A percentile compares a stretch with the other conserved stretches of the same genome.
Evolutionary conservation across 2,329 filamentous ascomycete species (phyloP).

Genomic region (Amylocarpus encephaloides): DNA sequence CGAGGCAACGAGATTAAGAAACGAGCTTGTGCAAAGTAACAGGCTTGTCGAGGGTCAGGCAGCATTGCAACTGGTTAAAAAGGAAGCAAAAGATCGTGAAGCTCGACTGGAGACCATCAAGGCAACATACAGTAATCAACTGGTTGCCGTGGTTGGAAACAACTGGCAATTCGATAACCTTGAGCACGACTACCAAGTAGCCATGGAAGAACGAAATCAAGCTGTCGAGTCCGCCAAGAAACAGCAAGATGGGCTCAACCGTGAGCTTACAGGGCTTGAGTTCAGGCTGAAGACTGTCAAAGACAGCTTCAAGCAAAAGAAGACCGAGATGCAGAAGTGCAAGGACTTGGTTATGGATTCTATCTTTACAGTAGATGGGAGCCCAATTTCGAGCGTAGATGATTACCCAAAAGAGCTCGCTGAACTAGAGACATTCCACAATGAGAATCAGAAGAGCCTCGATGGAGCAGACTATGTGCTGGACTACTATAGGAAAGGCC

Average conservation of each 20-base stretch:
- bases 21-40: conserved; percentile 79
- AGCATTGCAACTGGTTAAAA: conserved; percentile 74
- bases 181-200: conserved; percentile 62
- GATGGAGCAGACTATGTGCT: conserved; percentile 63
- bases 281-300: conserved; percentile 62
- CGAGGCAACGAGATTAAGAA: conserved; percentile 63
- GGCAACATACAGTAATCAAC: conserved; percentile 64
- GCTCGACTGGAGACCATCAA: conserved; percentile 71
- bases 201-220: conserved; percentile 50
- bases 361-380: conserved; percentile 38
- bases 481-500: conserved; percentile 64
- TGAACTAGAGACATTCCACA: conserved; percentile 44
- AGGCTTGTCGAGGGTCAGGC: conserved; percentile 76
- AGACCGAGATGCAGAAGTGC: conserved; percentile 54
- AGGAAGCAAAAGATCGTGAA: conserved; percentile 68
- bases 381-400: conserved; percentile 40
- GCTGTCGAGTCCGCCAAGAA: conserved; percentile 59
- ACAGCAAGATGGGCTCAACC: conserved; percentile 61
- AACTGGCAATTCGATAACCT: conserved; percentile 66
- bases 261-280: conserved; percentile 71
- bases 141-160: conserved; percentile 56
- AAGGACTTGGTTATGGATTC: conserved; percentile 49
- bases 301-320: conserved; percentile 58
- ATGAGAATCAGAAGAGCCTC: conserved; percentile 53
- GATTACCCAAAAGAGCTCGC: conserved; percentile 48